These are phyloP conservation scores for Micractinium conductrix DNA, from an alignment of 139 green algal genomes.

Conservation along the genomic window DNA sequence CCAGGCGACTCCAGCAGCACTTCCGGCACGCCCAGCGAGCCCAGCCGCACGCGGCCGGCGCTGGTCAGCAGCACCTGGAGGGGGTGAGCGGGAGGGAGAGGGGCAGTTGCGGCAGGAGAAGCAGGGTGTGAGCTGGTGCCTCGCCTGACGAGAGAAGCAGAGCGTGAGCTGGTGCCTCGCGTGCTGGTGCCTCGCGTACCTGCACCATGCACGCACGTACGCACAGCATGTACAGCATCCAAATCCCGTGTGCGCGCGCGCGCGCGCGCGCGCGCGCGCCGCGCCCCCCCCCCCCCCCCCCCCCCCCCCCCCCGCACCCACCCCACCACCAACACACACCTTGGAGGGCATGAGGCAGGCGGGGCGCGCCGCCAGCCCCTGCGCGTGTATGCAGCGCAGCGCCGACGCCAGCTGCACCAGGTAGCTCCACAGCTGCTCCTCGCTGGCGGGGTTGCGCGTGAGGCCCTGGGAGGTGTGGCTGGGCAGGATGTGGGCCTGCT, in stretches of 20 bases:
- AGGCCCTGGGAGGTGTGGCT: conserved; percentile 35
- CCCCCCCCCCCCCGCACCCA: background rate
- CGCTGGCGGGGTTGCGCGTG: conserved; percentile 54
- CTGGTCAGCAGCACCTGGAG: conserved; percentile 72
- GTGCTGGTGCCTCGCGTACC: too few relatives aligned
- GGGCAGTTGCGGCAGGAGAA: too few relatives aligned
- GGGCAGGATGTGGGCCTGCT: conserved; percentile 55
- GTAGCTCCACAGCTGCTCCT: conserved; percentile 91
- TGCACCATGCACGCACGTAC: too few relatives aligned
- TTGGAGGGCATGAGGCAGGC: conserved; percentile 78
- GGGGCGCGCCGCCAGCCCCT: conserved; percentile 65
- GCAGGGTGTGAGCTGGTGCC: too few relatives aligned
- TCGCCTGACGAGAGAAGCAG: too few relatives aligned
- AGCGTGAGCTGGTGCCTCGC: too few relatives aligned
- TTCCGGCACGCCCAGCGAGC: conserved; percentile 73
- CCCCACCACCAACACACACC: conserved; percentile 41
- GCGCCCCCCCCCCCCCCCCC: too few relatives aligned
- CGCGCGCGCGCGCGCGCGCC: too few relatives aligned
- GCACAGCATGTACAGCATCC: too few relatives aligned
- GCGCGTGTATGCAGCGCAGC: conserved; percentile 74
- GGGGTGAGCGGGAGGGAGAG: background rate
- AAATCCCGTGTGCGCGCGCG: too few relatives aligned
- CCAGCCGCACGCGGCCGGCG: conserved; percentile 67
- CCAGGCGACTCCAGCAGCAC: conserved; percentile 50
- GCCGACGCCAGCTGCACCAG: conserved; percentile 72